A percentile compares a stretch with the other conserved stretches of the same genome.
phyloP scores from a whole-genome alignment of 2,329 filamentous ascomycete genomes.

The Elsinoe fawcettii region DNA sequence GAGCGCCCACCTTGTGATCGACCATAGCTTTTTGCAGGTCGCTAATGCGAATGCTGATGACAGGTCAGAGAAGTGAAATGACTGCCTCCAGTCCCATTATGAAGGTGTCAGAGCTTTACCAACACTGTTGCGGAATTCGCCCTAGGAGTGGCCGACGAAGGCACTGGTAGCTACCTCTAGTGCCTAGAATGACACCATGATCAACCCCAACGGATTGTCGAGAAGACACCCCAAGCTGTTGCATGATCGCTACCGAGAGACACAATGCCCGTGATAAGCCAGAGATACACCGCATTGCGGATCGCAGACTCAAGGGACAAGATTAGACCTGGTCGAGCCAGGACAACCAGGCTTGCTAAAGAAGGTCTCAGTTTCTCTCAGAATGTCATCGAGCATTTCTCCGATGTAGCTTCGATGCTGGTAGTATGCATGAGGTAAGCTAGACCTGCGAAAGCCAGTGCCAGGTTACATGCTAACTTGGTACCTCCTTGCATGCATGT shows the following conservation, averaged over 20 bases:
- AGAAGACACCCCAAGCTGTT: constrained; percentile 67
- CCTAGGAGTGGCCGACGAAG: constrained; percentile 63
- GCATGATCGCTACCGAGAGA: constrained; percentile 57
- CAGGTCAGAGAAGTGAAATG: neutral
- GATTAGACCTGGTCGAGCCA: constrained; percentile 50
- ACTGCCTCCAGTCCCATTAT: neutral
- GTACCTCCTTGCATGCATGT: constrained; percentile 58
- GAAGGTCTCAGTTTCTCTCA: neutral
- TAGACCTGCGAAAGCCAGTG: constrained; percentile 49
- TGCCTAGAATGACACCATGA: constrained; percentile 65
- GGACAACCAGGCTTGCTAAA: constrained; percentile 39
- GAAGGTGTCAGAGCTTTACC: constrained; percentile 15
- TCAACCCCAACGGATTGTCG: constrained; percentile 65
- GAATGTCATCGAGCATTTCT: neutral
- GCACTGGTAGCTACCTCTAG: constrained; percentile 58
- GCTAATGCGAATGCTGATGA: neutral
- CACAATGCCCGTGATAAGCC: constrained; percentile 59
- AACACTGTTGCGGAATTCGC: constrained; percentile 38
- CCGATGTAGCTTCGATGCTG: constrained; percentile 18
- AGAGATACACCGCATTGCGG: constrained; percentile 62
- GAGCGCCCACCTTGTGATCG: constrained; percentile 47
- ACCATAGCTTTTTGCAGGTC: neutral
- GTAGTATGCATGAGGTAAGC: constrained; percentile 50
- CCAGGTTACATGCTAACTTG: constrained; percentile 53
- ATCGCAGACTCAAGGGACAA: constrained; percentile 59